These are phyloP conservation scores for Trichophyton mentagrophytes DNA, from an alignment of 2,329 filamentous ascomycete species.

Conservation along the genomic window DNA sequence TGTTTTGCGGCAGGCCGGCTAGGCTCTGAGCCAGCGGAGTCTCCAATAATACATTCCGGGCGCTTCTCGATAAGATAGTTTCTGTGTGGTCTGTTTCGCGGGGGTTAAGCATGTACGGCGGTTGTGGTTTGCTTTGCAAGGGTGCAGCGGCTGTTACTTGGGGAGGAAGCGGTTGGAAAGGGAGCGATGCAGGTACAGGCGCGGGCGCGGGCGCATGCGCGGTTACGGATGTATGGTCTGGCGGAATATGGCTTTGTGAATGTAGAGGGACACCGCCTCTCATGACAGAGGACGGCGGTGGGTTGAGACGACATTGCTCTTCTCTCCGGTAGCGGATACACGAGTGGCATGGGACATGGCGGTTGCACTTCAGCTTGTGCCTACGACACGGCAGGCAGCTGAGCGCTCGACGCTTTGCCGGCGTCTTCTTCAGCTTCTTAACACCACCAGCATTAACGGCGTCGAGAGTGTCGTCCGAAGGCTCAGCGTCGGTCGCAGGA, in stretches of 20 bases:
- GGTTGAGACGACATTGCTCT: slow-evolving; percentile 21
- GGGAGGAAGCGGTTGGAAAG: not conserved
- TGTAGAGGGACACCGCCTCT: slow-evolving; percentile 1
- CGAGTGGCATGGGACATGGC: slow-evolving; percentile 22
- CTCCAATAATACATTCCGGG: not conserved
- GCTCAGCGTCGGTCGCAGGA: not conserved
- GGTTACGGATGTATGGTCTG: not conserved
- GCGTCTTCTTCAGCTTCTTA: slow-evolving; percentile 5
- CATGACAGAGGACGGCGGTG: slow-evolving; percentile 16
- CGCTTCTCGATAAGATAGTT: not conserved
- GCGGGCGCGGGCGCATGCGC: not conserved
- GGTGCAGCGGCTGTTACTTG: not conserved
- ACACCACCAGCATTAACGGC: not conserved
- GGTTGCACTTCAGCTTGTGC: slow-evolving; percentile 24
- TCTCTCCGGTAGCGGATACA: slow-evolving; percentile 22
- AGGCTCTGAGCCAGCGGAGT: not conserved
- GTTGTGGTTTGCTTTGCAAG: not conserved
- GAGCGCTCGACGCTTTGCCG: slow-evolving; percentile 13
- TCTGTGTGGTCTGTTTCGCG: not conserved
- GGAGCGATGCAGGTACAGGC: not conserved
- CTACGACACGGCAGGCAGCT: slow-evolving; percentile 23
- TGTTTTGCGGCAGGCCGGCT: not conserved
- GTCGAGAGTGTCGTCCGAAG: slow-evolving; percentile 1
- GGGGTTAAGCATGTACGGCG: not conserved
- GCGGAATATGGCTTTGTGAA: not conserved